These are phyloP conservation scores for Madurella fahalii DNA, from an alignment of 2,329 filamentous ascomycete genomes.

Conservation along the genomic window DNA sequence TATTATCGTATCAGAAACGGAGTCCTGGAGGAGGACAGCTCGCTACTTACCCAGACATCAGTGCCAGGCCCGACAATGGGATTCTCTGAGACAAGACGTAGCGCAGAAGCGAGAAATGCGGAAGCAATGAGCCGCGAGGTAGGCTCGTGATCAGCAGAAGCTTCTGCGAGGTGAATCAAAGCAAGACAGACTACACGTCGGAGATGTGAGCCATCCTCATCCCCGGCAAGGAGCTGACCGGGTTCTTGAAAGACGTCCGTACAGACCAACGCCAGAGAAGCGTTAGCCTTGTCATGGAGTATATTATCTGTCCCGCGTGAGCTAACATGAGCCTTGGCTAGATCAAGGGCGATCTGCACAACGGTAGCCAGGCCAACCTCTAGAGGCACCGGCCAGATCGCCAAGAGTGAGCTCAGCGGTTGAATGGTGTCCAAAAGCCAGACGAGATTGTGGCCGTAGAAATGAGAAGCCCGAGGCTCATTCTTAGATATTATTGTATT, in stretches of 20 bases:
- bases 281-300: constrained; percentile 28
- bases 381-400: constrained; percentile 33
- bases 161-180: constrained; percentile 25
- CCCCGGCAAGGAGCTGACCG: constrained; percentile 17
- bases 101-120: constrained; percentile 22
- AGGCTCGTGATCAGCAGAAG: constrained; percentile 24
- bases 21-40: not conserved
- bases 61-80: constrained; percentile 18
- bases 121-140: constrained; percentile 26
- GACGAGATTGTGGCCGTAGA: constrained; percentile 39
- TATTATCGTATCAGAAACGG: constrained; percentile 5
- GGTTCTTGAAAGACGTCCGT: constrained; percentile 19
- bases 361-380: constrained; percentile 33
- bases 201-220: constrained; percentile 14
- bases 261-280: constrained; percentile 26
- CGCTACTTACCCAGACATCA: constrained; percentile 25
- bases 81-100: constrained; percentile 18
- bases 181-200: constrained; percentile 22
- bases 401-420: constrained; percentile 39
- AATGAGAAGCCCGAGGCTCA: constrained; percentile 30
- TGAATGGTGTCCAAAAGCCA: constrained; percentile 50
- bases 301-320: constrained; percentile 14
- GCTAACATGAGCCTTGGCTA: constrained; percentile 22
- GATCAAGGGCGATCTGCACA: constrained; percentile 36
- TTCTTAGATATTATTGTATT: constrained; percentile 37